Conservation (phyloP, 768 basidiomycete species). For the Strobilomyces echinocephalus region DNA sequence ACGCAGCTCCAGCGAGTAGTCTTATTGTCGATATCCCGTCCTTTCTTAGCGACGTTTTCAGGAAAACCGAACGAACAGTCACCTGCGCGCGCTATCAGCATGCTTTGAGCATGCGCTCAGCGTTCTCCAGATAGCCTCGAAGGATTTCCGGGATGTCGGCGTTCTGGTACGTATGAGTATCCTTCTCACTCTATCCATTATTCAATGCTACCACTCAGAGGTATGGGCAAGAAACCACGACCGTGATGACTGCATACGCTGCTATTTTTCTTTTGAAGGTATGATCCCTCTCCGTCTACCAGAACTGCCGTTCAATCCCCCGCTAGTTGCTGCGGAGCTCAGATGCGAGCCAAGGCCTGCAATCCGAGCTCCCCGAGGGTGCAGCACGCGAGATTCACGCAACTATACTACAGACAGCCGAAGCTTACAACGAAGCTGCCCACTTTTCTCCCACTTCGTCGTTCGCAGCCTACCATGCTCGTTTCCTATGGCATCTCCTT, state of each 20-base stretch:
- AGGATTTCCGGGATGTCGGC: slow-evolving; percentile 68
- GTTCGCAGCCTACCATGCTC: slow-evolving; percentile 71
- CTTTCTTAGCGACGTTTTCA: slow-evolving; percentile 21
- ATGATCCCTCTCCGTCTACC: slow-evolving; percentile 10
- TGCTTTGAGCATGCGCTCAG: slow-evolving; percentile 75
- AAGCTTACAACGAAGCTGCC: slow-evolving; percentile 74
- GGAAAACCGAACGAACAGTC: slow-evolving; percentile 56
- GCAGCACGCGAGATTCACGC: slow-evolving; percentile 61
- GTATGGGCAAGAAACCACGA: slow-evolving; percentile 80
- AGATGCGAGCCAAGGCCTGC: slow-evolving; percentile 51
- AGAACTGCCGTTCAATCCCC: slow-evolving; percentile 5
- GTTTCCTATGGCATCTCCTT: slow-evolving; percentile 70
- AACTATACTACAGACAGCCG: slow-evolving; percentile 64
- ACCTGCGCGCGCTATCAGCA: slow-evolving; percentile 60
- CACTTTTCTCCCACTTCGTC: slow-evolving; percentile 54
- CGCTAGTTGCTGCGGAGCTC: slow-evolving; percentile 65
- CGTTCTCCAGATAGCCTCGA: slow-evolving; percentile 63
- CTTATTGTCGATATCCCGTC: slow-evolving; percentile 1
- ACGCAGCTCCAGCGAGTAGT: slow-evolving; percentile 49
- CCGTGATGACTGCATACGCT: slow-evolving; percentile 82
- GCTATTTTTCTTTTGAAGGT: slow-evolving; percentile 79
- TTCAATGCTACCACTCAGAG: slow-evolving; percentile 41
- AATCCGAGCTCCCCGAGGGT: slow-evolving; percentile 55
- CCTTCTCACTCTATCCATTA: slow-evolving; percentile 16
- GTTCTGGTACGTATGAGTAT: slow-evolving; percentile 59